Evolutionary conservation across 805 yeast species (phyloP).

Genomic region (Lipomyces yamadae): DNA sequence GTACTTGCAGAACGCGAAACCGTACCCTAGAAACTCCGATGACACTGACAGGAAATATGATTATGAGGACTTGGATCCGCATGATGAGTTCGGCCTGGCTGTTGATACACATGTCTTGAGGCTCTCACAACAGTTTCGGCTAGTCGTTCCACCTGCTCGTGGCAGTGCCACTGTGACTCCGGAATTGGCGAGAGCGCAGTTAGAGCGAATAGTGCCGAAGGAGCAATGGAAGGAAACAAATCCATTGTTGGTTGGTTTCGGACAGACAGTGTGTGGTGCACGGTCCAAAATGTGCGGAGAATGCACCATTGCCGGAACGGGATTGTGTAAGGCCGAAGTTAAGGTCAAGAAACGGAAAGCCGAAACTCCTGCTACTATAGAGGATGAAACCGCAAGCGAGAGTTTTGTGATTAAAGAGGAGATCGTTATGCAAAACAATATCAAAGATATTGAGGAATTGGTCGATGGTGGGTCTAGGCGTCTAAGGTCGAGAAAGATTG

Average conservation of each 20-base stretch:
- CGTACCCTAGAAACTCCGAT: slow-evolving; percentile 16
- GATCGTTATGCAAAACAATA: not conserved
- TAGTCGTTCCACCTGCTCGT: slow-evolving; percentile 16
- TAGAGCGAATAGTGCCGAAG: slow-evolving; percentile 75
- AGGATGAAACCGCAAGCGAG: not conserved
- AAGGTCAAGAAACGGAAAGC: slow-evolving; percentile 5
- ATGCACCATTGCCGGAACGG: slow-evolving; percentile 60
- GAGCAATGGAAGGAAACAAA: slow-evolving; percentile 83
- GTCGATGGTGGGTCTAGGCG: not conserved
- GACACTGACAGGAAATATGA: not conserved
- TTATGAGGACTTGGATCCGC: not conserved
- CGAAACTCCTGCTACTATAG: not conserved
- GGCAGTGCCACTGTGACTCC: slow-evolving; percentile 57
- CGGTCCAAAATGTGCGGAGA: slow-evolving; percentile 69
- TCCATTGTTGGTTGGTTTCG: slow-evolving; percentile 89
- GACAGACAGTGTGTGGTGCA: slow-evolving; percentile 77
- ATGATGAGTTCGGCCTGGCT: slow-evolving; percentile 69
- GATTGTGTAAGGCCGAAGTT: slow-evolving; percentile 59
- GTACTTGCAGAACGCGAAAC: slow-evolving; percentile 68
- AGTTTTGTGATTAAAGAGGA: not conserved
- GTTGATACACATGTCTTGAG: slow-evolving; percentile 92
- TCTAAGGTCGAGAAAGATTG: slow-evolving; percentile 5
- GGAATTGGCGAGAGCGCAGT: slow-evolving; percentile 68
- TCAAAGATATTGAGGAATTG: slow-evolving; percentile 26
- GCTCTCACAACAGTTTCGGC: slow-evolving; percentile 34